Conservation (phyloP, 2,329 filamentous ascomycete genomes). For the Epichloe aotearoae region DNA sequence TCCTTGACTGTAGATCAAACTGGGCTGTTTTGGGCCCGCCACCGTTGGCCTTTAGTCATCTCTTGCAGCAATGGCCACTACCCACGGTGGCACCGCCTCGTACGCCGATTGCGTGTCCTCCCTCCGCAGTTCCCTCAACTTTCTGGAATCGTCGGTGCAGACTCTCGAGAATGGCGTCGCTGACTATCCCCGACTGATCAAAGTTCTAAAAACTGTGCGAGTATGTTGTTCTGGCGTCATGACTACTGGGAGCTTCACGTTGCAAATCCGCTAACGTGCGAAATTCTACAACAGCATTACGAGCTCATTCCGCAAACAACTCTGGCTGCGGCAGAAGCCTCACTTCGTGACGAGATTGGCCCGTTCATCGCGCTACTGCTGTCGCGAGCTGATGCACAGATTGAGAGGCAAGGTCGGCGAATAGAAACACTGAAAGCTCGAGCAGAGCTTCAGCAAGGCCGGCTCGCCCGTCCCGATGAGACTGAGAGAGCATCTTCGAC, state of each 20-base stretch:
- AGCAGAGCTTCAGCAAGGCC: constrained; percentile 69
- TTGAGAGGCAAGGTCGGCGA: constrained; percentile 69
- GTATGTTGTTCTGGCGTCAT: constrained; percentile 23
- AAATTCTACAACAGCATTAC: constrained; percentile 56
- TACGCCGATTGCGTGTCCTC: constrained; percentile 48
- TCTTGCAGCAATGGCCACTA: constrained; percentile 7
- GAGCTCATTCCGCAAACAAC: constrained; percentile 81
- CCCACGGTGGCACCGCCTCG: constrained; percentile 18
- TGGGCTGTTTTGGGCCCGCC: background rate
- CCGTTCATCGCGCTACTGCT: constrained; percentile 72
- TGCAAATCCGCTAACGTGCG: background rate
- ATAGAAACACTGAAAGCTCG: constrained; percentile 76
- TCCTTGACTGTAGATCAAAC: background rate
- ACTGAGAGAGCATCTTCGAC: constrained; percentile 5
- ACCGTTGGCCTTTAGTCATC: background rate
- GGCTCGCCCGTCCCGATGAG: constrained; percentile 25
- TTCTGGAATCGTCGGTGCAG: constrained; percentile 45
- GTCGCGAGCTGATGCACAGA: constrained; percentile 66
- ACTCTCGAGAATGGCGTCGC: constrained; percentile 42
- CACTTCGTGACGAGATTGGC: constrained; percentile 78
- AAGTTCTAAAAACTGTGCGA: constrained; percentile 43
- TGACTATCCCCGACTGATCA: constrained; percentile 43
- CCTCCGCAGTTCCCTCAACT: constrained; percentile 45
- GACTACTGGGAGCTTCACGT: background rate
- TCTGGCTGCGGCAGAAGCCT: constrained; percentile 67